Evolutionary conservation across 148 eudicot genomes (phyloP), one percentile per base, ranked within the genome.

Genomic region (Nyssa sinensis): DNA sequence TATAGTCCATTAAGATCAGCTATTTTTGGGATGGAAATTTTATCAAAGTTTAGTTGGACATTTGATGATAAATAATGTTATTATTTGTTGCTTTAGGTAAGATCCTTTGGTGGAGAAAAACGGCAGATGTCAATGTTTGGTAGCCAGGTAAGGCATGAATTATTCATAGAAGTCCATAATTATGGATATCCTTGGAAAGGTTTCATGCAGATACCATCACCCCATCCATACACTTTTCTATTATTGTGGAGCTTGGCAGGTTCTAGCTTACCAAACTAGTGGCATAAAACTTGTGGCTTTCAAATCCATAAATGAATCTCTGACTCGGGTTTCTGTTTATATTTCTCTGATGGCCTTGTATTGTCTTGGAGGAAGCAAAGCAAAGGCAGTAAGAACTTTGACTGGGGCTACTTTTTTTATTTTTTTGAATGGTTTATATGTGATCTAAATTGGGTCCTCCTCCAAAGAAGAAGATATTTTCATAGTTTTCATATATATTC

Each of bases 41-140:
- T 11, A 33, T 55, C 27, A 59, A 70, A 21, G 57, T 16, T 53
- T 34, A 32, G 32, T 55, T 17, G 27, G 37, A 57, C 34, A 39
- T 41, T 39, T 24, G 21, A 28, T 65, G 37, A 35, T 34, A 24
- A 34, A 41, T n/a, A 63, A 33, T 17, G 14, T 44, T 73, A 16
- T 76, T 61, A 68, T 32, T 29, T 58, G 30, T 67, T 85, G 47
- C 70, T 74, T 79, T 82, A 95, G 98, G 98, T 95, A 64, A 92
- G 98, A 83, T 92, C 98, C 71, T 95, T 95, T 78, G 82, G 94
- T 64, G 98, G 98, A 75, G 98, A 95, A 83, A 95, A 90, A 79
- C 90, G 89, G 65, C 97, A 92, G 73, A 90, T 95, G 98, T 85
- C 96, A 81, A 79, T 87, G 82, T 95, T 95, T 74, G 93, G 89